phyloP scores from a whole-genome alignment of 768 basidiomycete genomes.

The Termitomyces heimii region DNA sequence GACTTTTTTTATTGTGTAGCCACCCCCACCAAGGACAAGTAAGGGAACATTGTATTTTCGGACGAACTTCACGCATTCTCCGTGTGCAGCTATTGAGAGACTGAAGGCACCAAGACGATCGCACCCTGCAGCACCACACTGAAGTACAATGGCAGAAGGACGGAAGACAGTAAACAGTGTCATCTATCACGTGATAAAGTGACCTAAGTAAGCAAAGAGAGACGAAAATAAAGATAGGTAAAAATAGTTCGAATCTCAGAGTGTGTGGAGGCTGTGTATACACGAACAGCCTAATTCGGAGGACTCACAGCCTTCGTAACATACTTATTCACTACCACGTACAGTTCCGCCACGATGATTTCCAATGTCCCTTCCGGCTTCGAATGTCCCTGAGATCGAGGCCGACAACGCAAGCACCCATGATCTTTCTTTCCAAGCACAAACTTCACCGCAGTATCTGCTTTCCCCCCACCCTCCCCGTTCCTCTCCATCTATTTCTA shows the following conservation, averaged over 20 bases:
- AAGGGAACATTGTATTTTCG: conserved; percentile 88
- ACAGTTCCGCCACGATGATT: no score
- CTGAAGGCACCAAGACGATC: conserved; percentile 97
- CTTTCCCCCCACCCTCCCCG: conserved; percentile 21
- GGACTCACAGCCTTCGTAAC: no score
- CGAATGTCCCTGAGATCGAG: neutral
- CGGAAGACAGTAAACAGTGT: conserved; percentile 85
- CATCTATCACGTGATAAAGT: conserved; percentile 97
- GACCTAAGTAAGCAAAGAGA: no score
- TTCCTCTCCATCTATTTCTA: conserved; percentile 13
- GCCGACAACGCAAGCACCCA: neutral
- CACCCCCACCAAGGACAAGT: conserved; percentile 90
- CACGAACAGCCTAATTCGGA: no score
- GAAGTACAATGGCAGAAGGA: conserved; percentile 87
- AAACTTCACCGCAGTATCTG: neutral
- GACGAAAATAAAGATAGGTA: no score
- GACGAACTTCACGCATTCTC: conserved; percentile 97
- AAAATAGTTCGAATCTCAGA: no score
- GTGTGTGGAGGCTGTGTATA: no score
- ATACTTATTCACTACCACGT: no score
- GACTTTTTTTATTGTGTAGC: conserved; percentile 96
- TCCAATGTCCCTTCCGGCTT: neutral
- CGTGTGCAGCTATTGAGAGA: conserved; percentile 93
- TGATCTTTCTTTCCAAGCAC: neutral
- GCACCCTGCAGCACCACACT: conserved; percentile 96